Conservation (phyloP, 805 yeast species). For the Saccharomycopsis fibuligera region DNA sequence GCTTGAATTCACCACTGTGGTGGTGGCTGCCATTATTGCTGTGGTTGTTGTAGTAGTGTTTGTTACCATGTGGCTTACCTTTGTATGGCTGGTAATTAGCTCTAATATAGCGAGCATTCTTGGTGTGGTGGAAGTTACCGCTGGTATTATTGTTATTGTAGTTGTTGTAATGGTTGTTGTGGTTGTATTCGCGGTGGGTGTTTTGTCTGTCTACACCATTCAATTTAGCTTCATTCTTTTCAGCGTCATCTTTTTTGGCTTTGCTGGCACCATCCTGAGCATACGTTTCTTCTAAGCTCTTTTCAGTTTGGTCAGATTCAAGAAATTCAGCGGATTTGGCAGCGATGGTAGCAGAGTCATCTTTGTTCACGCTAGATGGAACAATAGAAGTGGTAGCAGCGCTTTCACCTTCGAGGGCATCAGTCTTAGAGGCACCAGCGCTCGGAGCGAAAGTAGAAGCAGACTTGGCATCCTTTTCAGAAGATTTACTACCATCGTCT, state of each 20-base stretch:
- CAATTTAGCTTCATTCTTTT: neutral
- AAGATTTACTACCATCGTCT: neutral
- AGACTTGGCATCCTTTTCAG: neutral
- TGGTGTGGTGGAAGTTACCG: slow-evolving; percentile 18
- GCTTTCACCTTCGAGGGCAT: neutral
- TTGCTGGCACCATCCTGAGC: neutral
- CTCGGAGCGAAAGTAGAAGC: neutral
- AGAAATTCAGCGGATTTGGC: neutral
- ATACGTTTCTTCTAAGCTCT: neutral
- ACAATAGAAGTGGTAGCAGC: neutral
- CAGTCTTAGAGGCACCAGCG: neutral
- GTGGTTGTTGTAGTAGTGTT: slow-evolving; percentile 9
- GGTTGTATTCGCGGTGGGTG: slow-evolving; percentile 13
- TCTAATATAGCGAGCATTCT: slow-evolving; percentile 12
- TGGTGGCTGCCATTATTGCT: slow-evolving; percentile 11
- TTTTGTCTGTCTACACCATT: slow-evolving; percentile 2
- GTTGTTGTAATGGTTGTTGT: slow-evolving; percentile 16
- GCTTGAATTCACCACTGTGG: slow-evolving; percentile 10
- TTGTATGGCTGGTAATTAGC: slow-evolving; percentile 16
- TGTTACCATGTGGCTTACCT: slow-evolving; percentile 10
- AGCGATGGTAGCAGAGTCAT: neutral
- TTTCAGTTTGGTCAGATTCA: neutral
- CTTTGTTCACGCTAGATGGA: neutral
- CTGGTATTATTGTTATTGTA: slow-evolving; percentile 8
- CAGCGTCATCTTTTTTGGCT: neutral